Evolutionary conservation across 2,329 filamentous ascomycete species (phyloP).

Genomic region (Akanthomyces muscarius): DNA sequence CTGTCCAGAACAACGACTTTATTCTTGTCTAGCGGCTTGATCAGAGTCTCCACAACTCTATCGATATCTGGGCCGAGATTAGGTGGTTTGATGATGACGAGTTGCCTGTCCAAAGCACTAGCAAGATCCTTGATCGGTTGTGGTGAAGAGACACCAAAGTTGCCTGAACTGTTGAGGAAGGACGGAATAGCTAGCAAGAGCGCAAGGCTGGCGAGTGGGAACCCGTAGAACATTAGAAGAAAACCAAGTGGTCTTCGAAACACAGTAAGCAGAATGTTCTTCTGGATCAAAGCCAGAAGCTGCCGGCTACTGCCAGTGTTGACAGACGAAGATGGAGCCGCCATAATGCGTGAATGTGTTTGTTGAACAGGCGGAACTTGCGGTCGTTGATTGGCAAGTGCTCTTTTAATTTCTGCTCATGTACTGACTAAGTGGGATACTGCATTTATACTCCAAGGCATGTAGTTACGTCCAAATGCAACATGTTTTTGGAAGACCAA

Average conservation of each 20-base stretch:
- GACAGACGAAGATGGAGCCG: too few species aligned
- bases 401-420: too few species aligned
- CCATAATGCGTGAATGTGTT: too few species aligned
- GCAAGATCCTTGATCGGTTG: slow-evolving; percentile 22
- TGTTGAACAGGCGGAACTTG: too few species aligned
- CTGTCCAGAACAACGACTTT: slow-evolving; percentile 20
- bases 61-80: slow-evolving; percentile 25
- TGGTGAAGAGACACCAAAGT: slow-evolving; percentile 22
- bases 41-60: slow-evolving; percentile 24
- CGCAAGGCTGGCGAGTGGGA: slow-evolving; percentile 28
- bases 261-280: slow-evolving; percentile 24
- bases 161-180: slow-evolving; percentile 19
- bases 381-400: too few species aligned
- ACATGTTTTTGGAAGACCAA: too few species aligned
- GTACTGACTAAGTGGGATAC: too few species aligned
- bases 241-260: slow-evolving; percentile 23
- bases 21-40: slow-evolving; percentile 20
- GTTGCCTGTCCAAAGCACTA: slow-evolving; percentile 21
- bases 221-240: slow-evolving; percentile 23
- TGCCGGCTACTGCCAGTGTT: not conserved
- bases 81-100: slow-evolving; percentile 25
- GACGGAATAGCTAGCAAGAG: slow-evolving; percentile 27
- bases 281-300: slow-evolving; percentile 19
- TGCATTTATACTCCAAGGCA: too few species aligned
- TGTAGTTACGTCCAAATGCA: too few species aligned